Base-by-base conservation (phyloP, 208 protist species). In the Leishmania mexicana region DNA sequence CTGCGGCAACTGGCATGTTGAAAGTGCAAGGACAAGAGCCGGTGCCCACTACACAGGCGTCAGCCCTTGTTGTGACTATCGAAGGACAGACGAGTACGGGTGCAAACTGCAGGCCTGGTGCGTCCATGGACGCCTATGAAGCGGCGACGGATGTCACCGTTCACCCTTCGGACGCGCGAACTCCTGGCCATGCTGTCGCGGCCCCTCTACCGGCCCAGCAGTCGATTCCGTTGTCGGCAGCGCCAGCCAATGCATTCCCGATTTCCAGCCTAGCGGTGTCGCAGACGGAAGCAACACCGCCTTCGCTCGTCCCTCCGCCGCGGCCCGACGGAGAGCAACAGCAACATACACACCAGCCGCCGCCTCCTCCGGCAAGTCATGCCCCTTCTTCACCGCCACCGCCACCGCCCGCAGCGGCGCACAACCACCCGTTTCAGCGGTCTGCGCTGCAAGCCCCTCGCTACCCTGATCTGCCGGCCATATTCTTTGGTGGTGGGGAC, bases 391-490 rank as follows among this genome's bases (percentile, higher is more conserved):
- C 21, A 42, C 64, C 64, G 31, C 76, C 67, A 24, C 77, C 67
- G 3, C 67, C 75, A 75, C 75, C 35, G 53, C 75, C 28, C 35
- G 53, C 47, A 42, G 13, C 11, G 13, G 0, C 76, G 11, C 76
- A 45, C 6, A n/a, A 53, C 28, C 76, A 35, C 38, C 31, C 57
- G 1, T 11, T 54, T n/a, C 67, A 77, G 19, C 67, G 62, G 47
- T 78, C 58, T 68, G 76, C 45, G 15, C 76, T 80, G 0, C 76
- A 73, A 10, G 64, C 47, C 28, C 76, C 76, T 72, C 64, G 76
- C 28, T 80, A 80, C 76, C 28, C 76, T 17, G 76, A 80, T 35
- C 76, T 47, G 13, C 72, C 64, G 2, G 15, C 35, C 28, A 47
- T 28, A 10, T 57, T 58, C 64, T 73, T 73, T 0, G 76, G 64